Percentiles rank a stretch among this genome's conserved stretches.
phyloP scores from a whole-genome alignment of 805 yeast genomes.

The Barnettozyma populi region DNA sequence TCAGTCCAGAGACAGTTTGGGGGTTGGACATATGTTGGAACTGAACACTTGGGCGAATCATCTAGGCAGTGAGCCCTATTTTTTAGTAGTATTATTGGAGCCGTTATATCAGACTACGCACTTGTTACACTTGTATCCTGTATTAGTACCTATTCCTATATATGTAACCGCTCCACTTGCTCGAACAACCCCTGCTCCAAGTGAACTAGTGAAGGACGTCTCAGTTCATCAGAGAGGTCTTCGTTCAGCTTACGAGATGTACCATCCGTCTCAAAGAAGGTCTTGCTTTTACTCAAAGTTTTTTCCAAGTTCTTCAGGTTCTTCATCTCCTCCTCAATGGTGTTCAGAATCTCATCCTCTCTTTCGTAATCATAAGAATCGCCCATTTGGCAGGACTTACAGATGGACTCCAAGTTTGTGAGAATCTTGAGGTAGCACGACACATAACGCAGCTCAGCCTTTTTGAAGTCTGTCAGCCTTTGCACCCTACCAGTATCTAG shows the following conservation, averaged over 20 bases:
- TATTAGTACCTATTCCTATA: background rate
- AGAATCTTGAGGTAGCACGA: constrained; percentile 17
- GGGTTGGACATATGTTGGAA: constrained; percentile 95
- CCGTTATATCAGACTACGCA: background rate
- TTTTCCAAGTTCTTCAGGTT: constrained; percentile 20
- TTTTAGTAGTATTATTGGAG: background rate
- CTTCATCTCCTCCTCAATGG: constrained; percentile 18
- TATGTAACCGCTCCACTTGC: constrained; percentile 4
- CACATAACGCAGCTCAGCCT: constrained; percentile 18
- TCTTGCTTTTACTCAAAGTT: constrained; percentile 8
- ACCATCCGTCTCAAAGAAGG: constrained; percentile 13
- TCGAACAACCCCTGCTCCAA: constrained; percentile 9
- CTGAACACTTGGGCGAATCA: constrained; percentile 37
- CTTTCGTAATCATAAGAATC: constrained; percentile 22
- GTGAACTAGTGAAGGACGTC: constrained; percentile 5
- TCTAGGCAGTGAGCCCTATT: background rate
- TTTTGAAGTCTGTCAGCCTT: constrained; percentile 8
- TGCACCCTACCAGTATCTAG: constrained; percentile 2
- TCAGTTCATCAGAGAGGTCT: constrained; percentile 6
- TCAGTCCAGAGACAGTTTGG: constrained; percentile 97
- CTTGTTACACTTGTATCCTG: background rate
- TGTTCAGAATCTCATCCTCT: constrained; percentile 22
- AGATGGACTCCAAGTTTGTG: constrained; percentile 16
- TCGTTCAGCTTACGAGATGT: constrained; percentile 1
- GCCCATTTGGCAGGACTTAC: constrained; percentile 10